These are phyloP conservation scores for Nannizzia gypsea DNA, from an alignment of 2,329 filamentous ascomycete species.

Conservation along the genomic window DNA sequence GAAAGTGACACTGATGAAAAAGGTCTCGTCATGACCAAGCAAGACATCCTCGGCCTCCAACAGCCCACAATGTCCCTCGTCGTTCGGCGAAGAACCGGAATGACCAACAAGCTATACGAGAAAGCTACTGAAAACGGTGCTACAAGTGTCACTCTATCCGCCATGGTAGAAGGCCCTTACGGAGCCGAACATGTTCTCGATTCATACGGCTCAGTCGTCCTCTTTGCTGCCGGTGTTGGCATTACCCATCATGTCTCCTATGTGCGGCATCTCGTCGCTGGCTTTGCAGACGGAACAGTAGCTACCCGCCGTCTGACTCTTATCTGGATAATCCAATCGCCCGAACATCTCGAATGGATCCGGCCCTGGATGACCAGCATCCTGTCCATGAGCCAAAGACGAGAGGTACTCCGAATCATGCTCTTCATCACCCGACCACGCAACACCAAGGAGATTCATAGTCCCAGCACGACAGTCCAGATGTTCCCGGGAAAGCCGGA, in stretches of 20 bases:
- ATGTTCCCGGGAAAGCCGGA: conserved; percentile 88
- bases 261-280: conserved; percentile 61
- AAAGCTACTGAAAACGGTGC: conserved; percentile 47
- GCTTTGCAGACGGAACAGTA: conserved; percentile 57
- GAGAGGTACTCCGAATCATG: conserved; percentile 72
- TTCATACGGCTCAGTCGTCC: conserved; percentile 82
- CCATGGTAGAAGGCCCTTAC: conserved; percentile 83
- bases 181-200: conserved; percentile 70
- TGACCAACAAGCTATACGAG: conserved; percentile 71
- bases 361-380: conserved; percentile 72
- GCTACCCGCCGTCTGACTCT: conserved; percentile 72
- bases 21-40: conserved; percentile 34
- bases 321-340: conserved; percentile 85
- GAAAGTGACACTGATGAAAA: conserved; percentile 34
- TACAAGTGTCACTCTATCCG: conserved; percentile 50
- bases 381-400: conserved; percentile 64
- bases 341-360: conserved; percentile 85
- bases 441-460: conserved; percentile 68
- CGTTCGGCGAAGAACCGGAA: conserved; percentile 74
- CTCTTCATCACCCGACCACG: conserved; percentile 84
- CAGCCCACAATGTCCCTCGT: conserved; percentile 63
- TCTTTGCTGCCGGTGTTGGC: conserved; percentile 85
- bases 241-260: conserved; percentile 94
- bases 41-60: conserved; percentile 40
- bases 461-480: conserved; percentile 66